Evolutionary conservation across 192 early-diverging fungal species (phyloP).

Genomic region (Chytriomyces hyalinus): DNA sequence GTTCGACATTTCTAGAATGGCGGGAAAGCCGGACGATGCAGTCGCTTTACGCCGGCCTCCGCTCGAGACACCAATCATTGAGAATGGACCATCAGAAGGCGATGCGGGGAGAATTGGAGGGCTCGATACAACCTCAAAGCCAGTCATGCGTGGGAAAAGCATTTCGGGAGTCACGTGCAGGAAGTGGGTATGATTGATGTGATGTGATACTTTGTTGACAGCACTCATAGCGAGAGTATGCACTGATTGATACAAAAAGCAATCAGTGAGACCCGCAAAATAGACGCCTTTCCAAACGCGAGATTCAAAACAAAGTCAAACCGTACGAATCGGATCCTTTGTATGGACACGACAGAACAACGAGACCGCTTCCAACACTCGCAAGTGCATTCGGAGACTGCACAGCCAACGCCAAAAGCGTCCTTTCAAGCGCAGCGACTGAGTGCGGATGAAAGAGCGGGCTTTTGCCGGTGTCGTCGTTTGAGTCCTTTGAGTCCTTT

Average conservation of each 20-base stretch:
- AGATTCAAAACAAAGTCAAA: not conserved
- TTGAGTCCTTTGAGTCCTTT: not conserved
- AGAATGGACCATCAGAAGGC: not conserved
- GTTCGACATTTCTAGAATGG: not conserved
- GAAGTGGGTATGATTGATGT: not conserved
- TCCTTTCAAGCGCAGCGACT: not conserved
- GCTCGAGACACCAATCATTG: not conserved
- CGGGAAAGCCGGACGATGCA: not conserved
- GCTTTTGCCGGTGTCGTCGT: not conserved
- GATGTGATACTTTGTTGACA: too few species aligned
- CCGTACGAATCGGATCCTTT: conserved; percentile 10
- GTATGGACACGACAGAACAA: conserved; percentile 27
- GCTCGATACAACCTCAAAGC: conserved; percentile 1
- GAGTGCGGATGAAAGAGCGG: not conserved
- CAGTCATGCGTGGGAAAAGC: conserved; percentile 16
- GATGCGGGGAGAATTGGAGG: conserved; percentile 9
- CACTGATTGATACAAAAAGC: too few species aligned
- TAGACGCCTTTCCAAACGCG: not conserved
- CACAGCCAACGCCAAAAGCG: conserved; percentile 6
- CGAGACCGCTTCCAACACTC: conserved; percentile 9
- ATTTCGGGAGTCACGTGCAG: conserved; percentile 15
- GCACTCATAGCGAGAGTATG: too few species aligned
- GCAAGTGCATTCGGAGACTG: not conserved
- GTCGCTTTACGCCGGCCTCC: not conserved
- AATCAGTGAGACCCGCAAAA: too few species aligned